Base-by-base conservation (phyloP, 1,139 yeast species). In the Hansenula lynferdii region DNA sequence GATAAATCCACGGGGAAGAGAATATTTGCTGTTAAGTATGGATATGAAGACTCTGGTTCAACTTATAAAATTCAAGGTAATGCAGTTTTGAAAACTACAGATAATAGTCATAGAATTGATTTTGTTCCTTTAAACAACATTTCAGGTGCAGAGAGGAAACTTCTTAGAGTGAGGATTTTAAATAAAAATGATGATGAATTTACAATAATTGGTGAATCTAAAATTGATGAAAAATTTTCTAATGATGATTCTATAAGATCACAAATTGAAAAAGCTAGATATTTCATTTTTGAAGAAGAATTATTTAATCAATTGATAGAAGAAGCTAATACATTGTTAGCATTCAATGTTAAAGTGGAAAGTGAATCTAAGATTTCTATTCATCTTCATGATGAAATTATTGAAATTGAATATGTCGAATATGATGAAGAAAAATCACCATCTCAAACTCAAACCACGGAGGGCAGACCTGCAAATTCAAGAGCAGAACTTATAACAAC, bases 11-110 rank as follows among this genome's bases (percentile, higher is more conserved):
- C 80, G 57, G 49, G 68, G 33, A 77, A 77, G 28, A 62, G 71
- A 34, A 51, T 46, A 36, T 67, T 90, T 31, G 95, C 90, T 2
- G 83, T 90, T 27, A 86, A 85, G 53, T 90, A 85, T 56, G 97
- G 97, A 0, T 92, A 77, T 60, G 92, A 85, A 9, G 97, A 89
- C 58, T 80, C 95, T 0, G 98, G 97, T 0, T 85, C 96, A 1
- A 75, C 70, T 26, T 85, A 76, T 51, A 69, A 58, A 46, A 94
- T 86, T 49, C 73, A 75, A 46, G 97, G 97, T 1, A 64, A 81
- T 32, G 96, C 95, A 0, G 60, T 82, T 1, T 54, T 64, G 24
- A 63, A 58, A 34, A 53, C 56, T 17, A 42, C 52, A 9, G 33
- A 38, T 9, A 49, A 47, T 29, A 53, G 54, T 6, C 41, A 53